phyloP scores from a whole-genome alignment of 495 filamentous ascomycete genomes.

The Xylaria flabelliformis region DNA sequence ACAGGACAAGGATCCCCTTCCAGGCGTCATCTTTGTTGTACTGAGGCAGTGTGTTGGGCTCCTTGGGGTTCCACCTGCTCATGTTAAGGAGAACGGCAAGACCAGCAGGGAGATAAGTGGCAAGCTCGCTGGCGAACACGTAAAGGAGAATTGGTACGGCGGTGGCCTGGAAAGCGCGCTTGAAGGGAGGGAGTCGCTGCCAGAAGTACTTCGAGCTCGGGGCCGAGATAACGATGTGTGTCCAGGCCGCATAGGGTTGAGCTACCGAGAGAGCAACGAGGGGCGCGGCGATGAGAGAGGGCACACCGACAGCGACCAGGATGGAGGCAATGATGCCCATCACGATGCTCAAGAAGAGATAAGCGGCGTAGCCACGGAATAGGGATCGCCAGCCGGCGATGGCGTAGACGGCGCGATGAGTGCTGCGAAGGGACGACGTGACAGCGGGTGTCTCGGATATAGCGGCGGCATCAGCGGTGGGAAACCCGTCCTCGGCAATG shows the following conservation, averaged over 20 bases:
- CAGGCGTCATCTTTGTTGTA: slow-evolving; percentile 36
- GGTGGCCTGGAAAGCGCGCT: slow-evolving; percentile 51
- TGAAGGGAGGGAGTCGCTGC: slow-evolving; percentile 52
- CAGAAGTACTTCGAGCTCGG: slow-evolving; percentile 48
- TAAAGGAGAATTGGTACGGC: slow-evolving; percentile 45
- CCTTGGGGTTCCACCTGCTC: slow-evolving; percentile 31
- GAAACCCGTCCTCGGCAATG: slow-evolving; percentile 35
- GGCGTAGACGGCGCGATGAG: slow-evolving; percentile 45
- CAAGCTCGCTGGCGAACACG: slow-evolving; percentile 41
- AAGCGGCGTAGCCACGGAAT: slow-evolving; percentile 50
- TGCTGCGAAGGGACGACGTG: slow-evolving; percentile 53
- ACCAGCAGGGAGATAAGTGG: slow-evolving; percentile 35
- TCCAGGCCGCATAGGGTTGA: slow-evolving; percentile 51
- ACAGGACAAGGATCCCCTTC: slow-evolving; percentile 43
- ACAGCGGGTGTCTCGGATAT: slow-evolving; percentile 40
- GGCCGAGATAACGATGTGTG: slow-evolving; percentile 53
- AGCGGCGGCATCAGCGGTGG: slow-evolving; percentile 34
- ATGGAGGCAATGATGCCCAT: slow-evolving; percentile 30
- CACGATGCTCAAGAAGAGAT: slow-evolving; percentile 29
- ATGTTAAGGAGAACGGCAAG: slow-evolving; percentile 42
- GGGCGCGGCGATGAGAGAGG: slow-evolving; percentile 44
- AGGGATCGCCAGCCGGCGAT: slow-evolving; percentile 46
- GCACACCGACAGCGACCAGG: slow-evolving; percentile 33
- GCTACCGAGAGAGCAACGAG: slow-evolving; percentile 43
- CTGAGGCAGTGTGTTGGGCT: slow-evolving; percentile 30